Evolutionary conservation across 2,329 filamentous ascomycete species (phyloP), one percentile per base, ranked within the genome.

Genomic region (Chaetothyriales sp.): DNA sequence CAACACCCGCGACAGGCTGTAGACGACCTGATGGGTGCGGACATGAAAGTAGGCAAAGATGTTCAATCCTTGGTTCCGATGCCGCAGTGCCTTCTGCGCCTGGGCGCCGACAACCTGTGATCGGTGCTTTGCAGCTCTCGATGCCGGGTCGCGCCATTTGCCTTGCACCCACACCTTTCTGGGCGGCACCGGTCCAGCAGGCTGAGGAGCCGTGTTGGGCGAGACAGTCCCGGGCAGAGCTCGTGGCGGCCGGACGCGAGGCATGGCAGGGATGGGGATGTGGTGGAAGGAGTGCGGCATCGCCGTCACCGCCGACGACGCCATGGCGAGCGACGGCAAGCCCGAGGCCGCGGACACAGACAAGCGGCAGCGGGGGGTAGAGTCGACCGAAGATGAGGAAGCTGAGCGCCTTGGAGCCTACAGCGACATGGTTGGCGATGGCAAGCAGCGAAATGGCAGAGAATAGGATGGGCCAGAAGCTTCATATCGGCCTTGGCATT

Each of bases 21-120:
- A 83, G 51, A 83, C 68, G 57, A 82, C 75, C 66, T 83, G 80
- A 54, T 81, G 80, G 37, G 80, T 82, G 56, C 73, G 72, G 59
- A 78, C 69, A 64, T 83, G 74, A 61, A 73, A 73, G 67, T 81
- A 83, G 62, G 76, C 73, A 65, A 78, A 83, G 61, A 83, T 80
- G 65, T 80, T 73, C 60, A 75, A 71, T 54, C 79, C 79, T 58
- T 77, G 74, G 4, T 65, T 66, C 51, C 74, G 59, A 51, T 70
- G 68, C 50, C 70, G 68, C 54, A 75, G 63, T 28, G 73, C 71
- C 63, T 71, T 72, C 54, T 65, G 64, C 60, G 70, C 62, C 60
- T 69, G 66, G 43, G 61, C 62, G 19, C 64, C 63, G 54, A 73
- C 69, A 46, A 65, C 65, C 18, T 54, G 56, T 55, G 64, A 61